phyloP scores from a whole-genome alignment of 345 rosid genomes.

The Eucalyptus fibrosa region DNA sequence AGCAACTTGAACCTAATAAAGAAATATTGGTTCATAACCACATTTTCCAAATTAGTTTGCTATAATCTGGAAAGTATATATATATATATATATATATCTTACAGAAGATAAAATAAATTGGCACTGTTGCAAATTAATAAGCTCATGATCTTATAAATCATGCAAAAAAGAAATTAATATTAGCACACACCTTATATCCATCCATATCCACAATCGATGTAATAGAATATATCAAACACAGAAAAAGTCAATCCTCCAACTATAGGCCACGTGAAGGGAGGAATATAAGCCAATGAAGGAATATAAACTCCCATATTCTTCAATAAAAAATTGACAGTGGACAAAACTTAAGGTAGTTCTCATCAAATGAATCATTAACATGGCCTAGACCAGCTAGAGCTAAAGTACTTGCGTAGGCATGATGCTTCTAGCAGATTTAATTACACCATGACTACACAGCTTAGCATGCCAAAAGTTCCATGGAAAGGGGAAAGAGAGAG shows the following conservation, averaged over 20 bases:
- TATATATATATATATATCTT: not conserved
- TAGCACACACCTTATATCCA: not conserved
- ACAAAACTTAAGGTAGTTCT: not conserved
- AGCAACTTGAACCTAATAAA: constrained; percentile 72
- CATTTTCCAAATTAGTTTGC: not conserved
- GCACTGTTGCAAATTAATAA: not conserved
- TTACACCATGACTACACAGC: not conserved
- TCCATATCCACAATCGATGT: not conserved
- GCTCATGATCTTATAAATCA: not conserved
- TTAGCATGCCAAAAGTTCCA: not conserved
- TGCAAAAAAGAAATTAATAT: not conserved
- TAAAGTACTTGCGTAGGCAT: not conserved
- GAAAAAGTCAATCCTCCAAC: not conserved
- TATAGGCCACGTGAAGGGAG: no score
- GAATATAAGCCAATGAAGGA: not conserved
- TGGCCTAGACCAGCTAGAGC: not conserved
- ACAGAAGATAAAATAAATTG: not conserved
- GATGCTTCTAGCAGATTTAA: not conserved
- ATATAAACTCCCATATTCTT: not conserved
- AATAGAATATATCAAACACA: not conserved
- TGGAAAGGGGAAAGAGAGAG: not conserved
- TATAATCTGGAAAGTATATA: not conserved
- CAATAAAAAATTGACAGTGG: not conserved
- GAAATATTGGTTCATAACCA: not conserved
- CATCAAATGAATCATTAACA: not conserved